Percentiles rank a stretch among this genome's conserved stretches.
Conservation (phyloP, 164 flowering plant species). For the Macadamia tetraphylla region DNA sequence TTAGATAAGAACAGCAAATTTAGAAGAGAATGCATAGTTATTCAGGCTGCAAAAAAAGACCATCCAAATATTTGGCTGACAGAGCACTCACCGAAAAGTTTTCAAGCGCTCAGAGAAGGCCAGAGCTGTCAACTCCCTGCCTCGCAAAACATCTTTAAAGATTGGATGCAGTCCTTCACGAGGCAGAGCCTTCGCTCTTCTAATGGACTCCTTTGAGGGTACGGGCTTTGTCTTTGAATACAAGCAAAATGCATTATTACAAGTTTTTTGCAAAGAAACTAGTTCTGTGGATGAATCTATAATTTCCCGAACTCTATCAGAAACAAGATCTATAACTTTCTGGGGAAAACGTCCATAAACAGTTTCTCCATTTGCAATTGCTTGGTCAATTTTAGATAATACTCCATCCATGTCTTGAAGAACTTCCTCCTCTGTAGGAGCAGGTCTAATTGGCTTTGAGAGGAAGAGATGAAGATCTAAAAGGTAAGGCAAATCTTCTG, state of each 20-base stretch:
- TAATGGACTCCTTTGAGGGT: conserved; percentile 79
- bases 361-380: conserved; percentile 74
- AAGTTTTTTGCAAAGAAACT: conserved; percentile 46
- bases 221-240: conserved; percentile 78
- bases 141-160: conserved; percentile 52
- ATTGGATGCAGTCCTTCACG: conserved; percentile 85
- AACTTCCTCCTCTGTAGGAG: conserved; percentile 87
- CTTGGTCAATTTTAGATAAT: conserved; percentile 56
- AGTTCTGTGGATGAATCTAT: conserved; percentile 75
- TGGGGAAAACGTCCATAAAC: conserved; percentile 94
- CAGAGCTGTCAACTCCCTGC: conserved; percentile 67
- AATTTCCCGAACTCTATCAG: conserved; percentile 73
- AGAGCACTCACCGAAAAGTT: conserved; percentile 54
- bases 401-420: conserved; percentile 56
- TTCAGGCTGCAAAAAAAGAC: background rate
- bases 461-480: conserved; percentile 97
- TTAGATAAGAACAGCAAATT: too few relatives aligned
- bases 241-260: conserved; percentile 68
- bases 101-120: conserved; percentile 88
- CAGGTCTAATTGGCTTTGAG: conserved; percentile 81
- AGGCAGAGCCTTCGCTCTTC: conserved; percentile 68
- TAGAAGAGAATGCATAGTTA: background rate
- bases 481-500: conserved; percentile 82
- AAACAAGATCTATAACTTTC: conserved; percentile 65
- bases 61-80: background rate